These are phyloP conservation scores for Hyphodiscus hymeniophilus DNA, from an alignment of 495 filamentous ascomycete genomes.

Conservation along the genomic window DNA sequence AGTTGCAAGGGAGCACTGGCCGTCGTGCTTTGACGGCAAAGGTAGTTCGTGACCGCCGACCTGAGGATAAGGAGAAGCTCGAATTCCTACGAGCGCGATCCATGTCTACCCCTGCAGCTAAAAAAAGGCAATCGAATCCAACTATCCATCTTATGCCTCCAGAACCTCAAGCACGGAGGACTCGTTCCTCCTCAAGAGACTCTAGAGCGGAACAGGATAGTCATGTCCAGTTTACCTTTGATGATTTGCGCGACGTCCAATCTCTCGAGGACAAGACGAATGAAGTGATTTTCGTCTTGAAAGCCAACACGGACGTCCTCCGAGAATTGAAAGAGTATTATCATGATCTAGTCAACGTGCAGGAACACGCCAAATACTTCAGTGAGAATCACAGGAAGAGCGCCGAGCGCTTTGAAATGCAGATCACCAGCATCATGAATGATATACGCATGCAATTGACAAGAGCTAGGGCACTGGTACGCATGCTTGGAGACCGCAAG, in stretches of 20 bases:
- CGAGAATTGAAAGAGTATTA: slow-evolving; percentile 28
- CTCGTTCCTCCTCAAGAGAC: neutral
- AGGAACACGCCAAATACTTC: neutral
- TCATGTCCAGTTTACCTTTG: slow-evolving; percentile 27
- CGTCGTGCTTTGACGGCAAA: slow-evolving; percentile 20
- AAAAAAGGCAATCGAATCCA: neutral
- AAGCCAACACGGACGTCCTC: slow-evolving; percentile 29
- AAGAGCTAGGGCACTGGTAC: slow-evolving; percentile 9
- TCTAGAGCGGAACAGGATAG: neutral
- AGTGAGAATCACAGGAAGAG: neutral
- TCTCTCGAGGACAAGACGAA: slow-evolving; percentile 31
- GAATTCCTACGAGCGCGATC: neutral
- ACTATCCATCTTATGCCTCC: neutral
- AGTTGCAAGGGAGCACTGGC: slow-evolving; percentile 22
- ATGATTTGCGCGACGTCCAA: slow-evolving; percentile 32
- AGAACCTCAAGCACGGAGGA: neutral
- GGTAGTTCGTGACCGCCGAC: neutral
- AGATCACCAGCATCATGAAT: slow-evolving; percentile 4
- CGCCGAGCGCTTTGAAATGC: slow-evolving; percentile 4
- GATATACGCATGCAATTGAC: slow-evolving; percentile 8
- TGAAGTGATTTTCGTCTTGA: slow-evolving; percentile 27
- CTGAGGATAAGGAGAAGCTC: neutral
- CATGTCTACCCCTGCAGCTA: neutral
- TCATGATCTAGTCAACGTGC: neutral
- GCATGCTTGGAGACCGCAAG: slow-evolving; percentile 15